Percentiles rank a stretch among this genome's conserved stretches.
These are phyloP conservation scores for Tetraselmis striata DNA, from an alignment of 139 green algal species.

Conservation along the genomic window DNA sequence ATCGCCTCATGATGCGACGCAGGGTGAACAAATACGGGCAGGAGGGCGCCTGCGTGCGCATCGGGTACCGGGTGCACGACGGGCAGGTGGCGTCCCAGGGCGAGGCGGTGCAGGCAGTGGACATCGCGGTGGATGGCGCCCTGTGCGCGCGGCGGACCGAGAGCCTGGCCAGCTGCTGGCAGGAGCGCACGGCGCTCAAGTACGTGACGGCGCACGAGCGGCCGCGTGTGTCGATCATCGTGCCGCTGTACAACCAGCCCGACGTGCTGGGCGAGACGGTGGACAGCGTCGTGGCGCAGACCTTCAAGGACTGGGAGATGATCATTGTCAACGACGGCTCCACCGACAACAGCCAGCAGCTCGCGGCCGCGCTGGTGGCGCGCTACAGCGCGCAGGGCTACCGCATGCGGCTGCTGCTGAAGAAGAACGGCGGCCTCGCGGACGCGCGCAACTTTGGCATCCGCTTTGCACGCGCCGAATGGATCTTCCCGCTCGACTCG, in stretches of 20 bases:
- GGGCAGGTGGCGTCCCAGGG: background rate
- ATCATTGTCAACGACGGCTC: conserved; percentile 28
- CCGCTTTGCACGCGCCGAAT: conserved; percentile 13
- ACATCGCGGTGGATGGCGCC: background rate
- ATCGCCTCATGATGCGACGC: no score
- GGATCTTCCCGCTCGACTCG: conserved; percentile 35
- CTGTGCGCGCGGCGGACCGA: conserved; percentile 1
- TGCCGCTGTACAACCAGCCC: conserved; percentile 25
- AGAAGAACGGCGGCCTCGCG: conserved; percentile 30
- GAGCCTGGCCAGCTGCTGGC: background rate
- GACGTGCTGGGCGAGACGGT: conserved; percentile 18
- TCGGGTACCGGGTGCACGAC: conserved; percentile 7
- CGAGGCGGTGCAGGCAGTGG: background rate
- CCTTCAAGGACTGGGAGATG: conserved; percentile 20
- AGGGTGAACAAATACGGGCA: background rate
- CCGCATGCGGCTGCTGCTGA: conserved; percentile 22
- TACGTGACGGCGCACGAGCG: background rate
- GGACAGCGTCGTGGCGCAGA: conserved; percentile 17
- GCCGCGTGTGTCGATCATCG: conserved; percentile 15
- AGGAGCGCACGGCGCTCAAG: conserved; percentile 4
- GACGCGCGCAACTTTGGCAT: conserved; percentile 30
- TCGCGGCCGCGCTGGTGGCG: background rate
- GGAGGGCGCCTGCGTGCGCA: background rate
- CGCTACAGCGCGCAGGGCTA: background rate
- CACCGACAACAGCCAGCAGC: conserved; percentile 18